Percentiles rank a stretch among this genome's conserved stretches.
Conservation (phyloP, 345 rosid genomes). For the Hibiscus tridactylites region DNA sequence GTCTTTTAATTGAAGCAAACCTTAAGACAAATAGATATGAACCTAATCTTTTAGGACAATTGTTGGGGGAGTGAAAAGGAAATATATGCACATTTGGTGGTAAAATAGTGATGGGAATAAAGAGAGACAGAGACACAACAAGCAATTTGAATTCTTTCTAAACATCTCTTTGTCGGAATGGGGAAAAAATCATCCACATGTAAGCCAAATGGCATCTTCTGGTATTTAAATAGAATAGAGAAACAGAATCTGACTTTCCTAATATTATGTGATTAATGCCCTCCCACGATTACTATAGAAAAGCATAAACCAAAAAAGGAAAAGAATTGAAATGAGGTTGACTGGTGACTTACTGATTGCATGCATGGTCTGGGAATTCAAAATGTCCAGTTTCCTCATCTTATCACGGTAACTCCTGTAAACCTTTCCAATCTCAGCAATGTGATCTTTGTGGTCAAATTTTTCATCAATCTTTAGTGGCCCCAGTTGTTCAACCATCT, state of each 20-base stretch:
- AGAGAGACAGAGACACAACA: slow-evolving; percentile 17
- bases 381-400: slow-evolving; percentile 44
- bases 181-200: slow-evolving; percentile 8
- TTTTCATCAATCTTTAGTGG: slow-evolving; percentile 51
- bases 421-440: slow-evolving; percentile 51
- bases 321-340: background rate
- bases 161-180: background rate
- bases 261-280: background rate
- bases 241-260: background rate
- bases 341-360: slow-evolving; percentile 41
- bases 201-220: slow-evolving; percentile 4
- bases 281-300: background rate
- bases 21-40: slow-evolving; percentile 18
- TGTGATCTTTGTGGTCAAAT: slow-evolving; percentile 35
- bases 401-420: slow-evolving; percentile 53
- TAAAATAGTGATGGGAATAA: slow-evolving; percentile 6
- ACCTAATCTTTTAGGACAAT: background rate
- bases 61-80: slow-evolving; percentile 4
- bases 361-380: slow-evolving; percentile 37
- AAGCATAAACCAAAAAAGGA: background rate
- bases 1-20: slow-evolving; percentile 50
- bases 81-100: slow-evolving; percentile 6
- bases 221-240: background rate
- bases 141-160: slow-evolving; percentile 9
- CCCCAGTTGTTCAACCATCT: slow-evolving; percentile 33